Evolutionary conservation across 1,284 basidiomycete genomes (phyloP).

Genomic region (Exobasidium rhododendri): DNA sequence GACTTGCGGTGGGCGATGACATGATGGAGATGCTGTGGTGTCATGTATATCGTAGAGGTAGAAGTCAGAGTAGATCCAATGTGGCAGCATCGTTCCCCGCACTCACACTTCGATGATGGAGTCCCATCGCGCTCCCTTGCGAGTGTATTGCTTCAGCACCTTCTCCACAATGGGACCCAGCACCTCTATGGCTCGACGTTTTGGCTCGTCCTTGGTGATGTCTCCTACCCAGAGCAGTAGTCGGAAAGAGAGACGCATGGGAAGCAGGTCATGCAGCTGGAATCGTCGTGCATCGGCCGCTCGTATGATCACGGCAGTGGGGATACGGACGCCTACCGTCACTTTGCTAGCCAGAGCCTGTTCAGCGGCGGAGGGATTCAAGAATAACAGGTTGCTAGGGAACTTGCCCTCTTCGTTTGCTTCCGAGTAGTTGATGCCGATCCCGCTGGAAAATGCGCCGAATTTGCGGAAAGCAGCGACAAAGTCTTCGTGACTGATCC

Average conservation of each 20-base stretch:
- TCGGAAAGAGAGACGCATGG: constrained; percentile 22
- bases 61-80: too few species aligned
- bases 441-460: constrained; percentile 23
- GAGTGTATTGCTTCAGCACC: constrained; percentile 17
- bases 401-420: constrained; percentile 14
- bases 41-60: too few species aligned
- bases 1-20: too few species aligned
- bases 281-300: constrained; percentile 20
- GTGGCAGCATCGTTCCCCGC: constrained; percentile 17
- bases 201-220: constrained; percentile 13
- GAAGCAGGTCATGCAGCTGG: constrained; percentile 26
- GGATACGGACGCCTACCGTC: constrained; percentile 15
- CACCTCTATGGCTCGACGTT: constrained; percentile 14
- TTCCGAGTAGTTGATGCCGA: constrained; percentile 23
- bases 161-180: constrained; percentile 14
- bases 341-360: constrained; percentile 18
- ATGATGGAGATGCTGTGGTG: too few species aligned
- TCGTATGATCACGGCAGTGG: constrained; percentile 3
- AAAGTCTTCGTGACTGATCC: constrained; percentile 68
- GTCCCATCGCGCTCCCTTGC: constrained; percentile 20
- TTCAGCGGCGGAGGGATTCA: constrained; percentile 15
- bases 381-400: constrained; percentile 19
- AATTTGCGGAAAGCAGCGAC: constrained; percentile 55
- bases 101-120: constrained; percentile 28
- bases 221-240: constrained; percentile 27